Evolutionary conservation across 1,284 basidiomycete species (phyloP).

Genomic region (Golubevia pallescens): DNA sequence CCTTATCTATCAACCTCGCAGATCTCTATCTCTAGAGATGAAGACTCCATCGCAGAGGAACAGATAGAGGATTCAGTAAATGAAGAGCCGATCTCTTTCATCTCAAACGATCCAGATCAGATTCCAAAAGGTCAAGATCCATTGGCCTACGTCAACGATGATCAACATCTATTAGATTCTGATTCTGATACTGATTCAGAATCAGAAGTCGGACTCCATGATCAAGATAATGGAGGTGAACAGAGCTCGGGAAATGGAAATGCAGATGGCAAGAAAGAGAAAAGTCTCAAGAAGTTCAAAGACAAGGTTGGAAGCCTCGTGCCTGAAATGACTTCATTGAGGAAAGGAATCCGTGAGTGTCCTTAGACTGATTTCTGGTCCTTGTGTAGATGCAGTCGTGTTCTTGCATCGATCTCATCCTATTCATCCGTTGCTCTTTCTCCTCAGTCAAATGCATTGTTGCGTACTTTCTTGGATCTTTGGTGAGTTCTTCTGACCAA

Average conservation of each 20-base stretch:
- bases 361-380: too few species aligned
- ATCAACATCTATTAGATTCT: constrained; percentile 30
- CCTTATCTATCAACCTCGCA: too few species aligned
- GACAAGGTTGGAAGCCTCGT: not conserved
- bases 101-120: constrained; percentile 29
- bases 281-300: constrained; percentile 1
- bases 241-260: not conserved
- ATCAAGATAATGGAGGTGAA: not conserved
- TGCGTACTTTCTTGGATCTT: constrained; percentile 49
- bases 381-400: too few species aligned
- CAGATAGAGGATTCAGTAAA: constrained; percentile 23
- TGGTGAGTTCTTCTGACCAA: constrained; percentile 3
- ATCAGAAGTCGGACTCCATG: constrained; percentile 17
- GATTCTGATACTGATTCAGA: constrained; percentile 22
- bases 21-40: constrained; percentile 3
- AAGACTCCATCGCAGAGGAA: constrained; percentile 17
- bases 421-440: too few species aligned
- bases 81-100: constrained; percentile 34
- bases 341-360: too few species aligned
- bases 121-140: constrained; percentile 46
- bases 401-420: too few species aligned
- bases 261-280: not conserved
- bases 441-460: constrained; percentile 47
- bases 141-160: constrained; percentile 27
- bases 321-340: too few species aligned